phyloP scores from a whole-genome alignment of 495 filamentous ascomycete species.

The Podospora comata region DNA sequence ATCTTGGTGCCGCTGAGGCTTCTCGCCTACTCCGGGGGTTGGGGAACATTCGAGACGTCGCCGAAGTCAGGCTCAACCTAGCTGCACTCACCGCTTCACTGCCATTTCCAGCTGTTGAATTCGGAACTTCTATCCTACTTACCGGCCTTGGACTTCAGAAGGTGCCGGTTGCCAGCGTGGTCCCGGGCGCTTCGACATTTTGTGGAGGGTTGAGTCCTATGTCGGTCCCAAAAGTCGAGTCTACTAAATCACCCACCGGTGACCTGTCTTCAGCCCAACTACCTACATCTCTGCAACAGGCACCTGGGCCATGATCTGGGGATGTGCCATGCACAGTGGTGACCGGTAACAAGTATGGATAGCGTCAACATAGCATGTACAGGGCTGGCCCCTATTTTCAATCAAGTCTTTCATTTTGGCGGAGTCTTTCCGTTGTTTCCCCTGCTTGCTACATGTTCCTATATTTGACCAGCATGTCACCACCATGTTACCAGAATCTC shows the following conservation, averaged over 20 bases:
- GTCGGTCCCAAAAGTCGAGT: background rate
- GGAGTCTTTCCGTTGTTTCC: background rate
- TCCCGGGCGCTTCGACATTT: background rate
- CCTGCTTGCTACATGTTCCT: background rate
- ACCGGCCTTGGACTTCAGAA: slow-evolving; percentile 18
- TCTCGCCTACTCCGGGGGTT: slow-evolving; percentile 20
- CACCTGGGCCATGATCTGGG: background rate
- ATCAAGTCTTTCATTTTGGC: background rate
- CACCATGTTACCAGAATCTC: too few relatives aligned
- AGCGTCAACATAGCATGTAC: background rate
- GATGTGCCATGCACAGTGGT: background rate
- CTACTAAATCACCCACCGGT: background rate
- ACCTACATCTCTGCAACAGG: background rate
- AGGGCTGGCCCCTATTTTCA: background rate
- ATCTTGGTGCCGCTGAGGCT: slow-evolving; percentile 24
- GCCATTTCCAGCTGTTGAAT: slow-evolving; percentile 13
- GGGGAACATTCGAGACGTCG: slow-evolving; percentile 8
- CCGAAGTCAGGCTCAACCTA: slow-evolving; percentile 8
- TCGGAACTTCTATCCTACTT: slow-evolving; percentile 8
- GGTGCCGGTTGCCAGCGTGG: background rate
- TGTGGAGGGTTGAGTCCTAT: background rate
- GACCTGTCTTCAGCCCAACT: background rate
- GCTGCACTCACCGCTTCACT: slow-evolving; percentile 7
- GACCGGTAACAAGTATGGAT: background rate
- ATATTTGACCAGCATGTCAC: too few relatives aligned